These are phyloP conservation scores for Proliferodiscus dingleyae DNA, from an alignment of 2,329 filamentous ascomycete species.

Conservation along the genomic window DNA sequence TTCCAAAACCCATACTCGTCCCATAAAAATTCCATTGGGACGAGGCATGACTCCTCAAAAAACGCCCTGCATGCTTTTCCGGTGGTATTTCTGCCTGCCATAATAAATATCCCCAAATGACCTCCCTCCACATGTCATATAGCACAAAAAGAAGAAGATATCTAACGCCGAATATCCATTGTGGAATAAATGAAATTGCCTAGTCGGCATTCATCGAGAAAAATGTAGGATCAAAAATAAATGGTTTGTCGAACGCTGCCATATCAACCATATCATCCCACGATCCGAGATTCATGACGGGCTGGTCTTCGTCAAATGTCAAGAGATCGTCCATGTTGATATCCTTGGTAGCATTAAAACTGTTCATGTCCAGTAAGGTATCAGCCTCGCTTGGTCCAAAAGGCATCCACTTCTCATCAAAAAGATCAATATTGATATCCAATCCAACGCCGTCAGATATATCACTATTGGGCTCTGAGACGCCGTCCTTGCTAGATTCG, in stretches of 20 bases:
- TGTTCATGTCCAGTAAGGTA: conserved; percentile 40
- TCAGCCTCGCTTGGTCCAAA: conserved; percentile 40
- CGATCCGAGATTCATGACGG: conserved; percentile 24
- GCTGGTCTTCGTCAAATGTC: conserved; percentile 26
- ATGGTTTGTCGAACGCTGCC: conserved; percentile 48
- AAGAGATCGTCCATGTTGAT: conserved; percentile 24
- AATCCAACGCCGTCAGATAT: conserved; percentile 50
- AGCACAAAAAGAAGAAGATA: conserved; percentile 1
- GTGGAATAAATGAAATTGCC: conserved; percentile 13
- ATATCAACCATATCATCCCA: conserved; percentile 46
- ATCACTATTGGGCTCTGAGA: conserved; percentile 58
- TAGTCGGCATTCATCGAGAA: conserved; percentile 38
- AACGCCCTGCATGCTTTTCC: conserved; percentile 18
- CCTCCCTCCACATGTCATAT: no score
- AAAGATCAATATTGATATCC: conserved; percentile 45
- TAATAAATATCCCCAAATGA: conserved; percentile 1
- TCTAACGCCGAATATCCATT: conserved; percentile 13
- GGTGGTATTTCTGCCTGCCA: conserved; percentile 10
- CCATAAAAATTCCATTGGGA: no score
- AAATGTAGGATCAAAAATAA: conserved; percentile 44
- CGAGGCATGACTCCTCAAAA: neutral
- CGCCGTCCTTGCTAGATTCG: conserved; percentile 57
- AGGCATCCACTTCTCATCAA: conserved; percentile 40
- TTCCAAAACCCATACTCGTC: neutral
- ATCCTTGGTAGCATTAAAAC: conserved; percentile 14